These are phyloP conservation scores for Dipodascopsis uninucleata DNA, from an alignment of 805 yeast genomes.

Conservation along the genomic window DNA sequence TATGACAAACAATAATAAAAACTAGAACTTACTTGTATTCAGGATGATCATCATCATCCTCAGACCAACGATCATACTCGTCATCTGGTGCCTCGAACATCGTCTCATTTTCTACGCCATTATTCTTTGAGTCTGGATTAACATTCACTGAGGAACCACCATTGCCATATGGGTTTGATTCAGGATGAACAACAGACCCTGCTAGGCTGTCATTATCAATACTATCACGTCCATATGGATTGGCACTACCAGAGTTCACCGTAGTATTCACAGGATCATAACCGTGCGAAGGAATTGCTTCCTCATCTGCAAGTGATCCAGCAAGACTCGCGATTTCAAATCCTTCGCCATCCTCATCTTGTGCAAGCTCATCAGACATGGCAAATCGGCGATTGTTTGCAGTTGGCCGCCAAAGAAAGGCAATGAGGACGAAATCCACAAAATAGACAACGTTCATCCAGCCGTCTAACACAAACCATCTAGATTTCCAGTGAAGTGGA, in stretches of 20 bases:
- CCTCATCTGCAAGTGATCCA: constrained; percentile 26
- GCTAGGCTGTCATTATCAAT: constrained; percentile 18
- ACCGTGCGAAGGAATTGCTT: neutral
- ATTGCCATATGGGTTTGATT: constrained; percentile 1
- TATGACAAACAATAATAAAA: too few relatives aligned
- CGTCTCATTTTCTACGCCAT: constrained; percentile 13
- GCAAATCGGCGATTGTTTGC: constrained; percentile 93
- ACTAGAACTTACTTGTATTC: too few relatives aligned
- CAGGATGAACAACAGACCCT: constrained; percentile 10
- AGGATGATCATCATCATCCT: constrained; percentile 28
- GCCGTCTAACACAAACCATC: constrained; percentile 84
- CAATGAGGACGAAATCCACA: constrained; percentile 73
- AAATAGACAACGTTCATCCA: constrained; percentile 93
- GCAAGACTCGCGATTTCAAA: constrained; percentile 49
- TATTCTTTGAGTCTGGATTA: neutral
- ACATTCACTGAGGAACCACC: constrained; percentile 1
- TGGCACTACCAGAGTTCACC: neutral
- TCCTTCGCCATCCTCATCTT: constrained; percentile 71
- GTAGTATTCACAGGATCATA: constrained; percentile 15
- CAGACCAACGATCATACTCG: constrained; percentile 27
- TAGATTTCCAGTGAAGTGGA: constrained; percentile 86
- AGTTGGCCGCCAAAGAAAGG: constrained; percentile 97
- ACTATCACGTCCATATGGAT: constrained; percentile 9
- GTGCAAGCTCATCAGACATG: constrained; percentile 80
- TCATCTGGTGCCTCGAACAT: constrained; percentile 28